Evolutionary conservation across 805 yeast genomes (phyloP).

Genomic region (Geotrichum ghanense): DNA sequence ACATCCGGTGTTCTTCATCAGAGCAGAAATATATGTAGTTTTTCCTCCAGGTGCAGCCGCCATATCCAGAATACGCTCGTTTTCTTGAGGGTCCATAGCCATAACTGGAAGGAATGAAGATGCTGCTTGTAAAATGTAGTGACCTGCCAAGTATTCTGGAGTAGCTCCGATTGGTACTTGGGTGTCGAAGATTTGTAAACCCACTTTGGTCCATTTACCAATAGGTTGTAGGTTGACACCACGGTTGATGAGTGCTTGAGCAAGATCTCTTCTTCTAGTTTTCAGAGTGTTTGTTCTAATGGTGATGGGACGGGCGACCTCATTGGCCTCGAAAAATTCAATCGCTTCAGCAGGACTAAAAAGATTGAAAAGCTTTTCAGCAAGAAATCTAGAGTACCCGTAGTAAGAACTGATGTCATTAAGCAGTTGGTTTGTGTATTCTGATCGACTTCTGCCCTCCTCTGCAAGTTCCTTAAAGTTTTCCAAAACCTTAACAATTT

Average conservation of each 20-base stretch:
- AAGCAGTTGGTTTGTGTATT: constrained; percentile 66
- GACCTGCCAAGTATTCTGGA: constrained; percentile 97
- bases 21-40: constrained; percentile 85
- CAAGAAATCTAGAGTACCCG: constrained; percentile 84
- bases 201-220: constrained; percentile 97
- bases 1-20: constrained; percentile 97
- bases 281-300: constrained; percentile 95
- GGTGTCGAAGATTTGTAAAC: constrained; percentile 92
- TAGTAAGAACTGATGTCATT: constrained; percentile 86
- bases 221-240: constrained; percentile 97
- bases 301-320: constrained; percentile 90
- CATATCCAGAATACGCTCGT: constrained; percentile 94
- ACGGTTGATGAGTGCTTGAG: constrained; percentile 87
- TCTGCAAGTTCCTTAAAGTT: constrained; percentile 75
- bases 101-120: constrained; percentile 94
- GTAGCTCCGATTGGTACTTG: constrained; percentile 99
- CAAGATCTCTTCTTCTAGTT: constrained; percentile 90
- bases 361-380: constrained; percentile 84
- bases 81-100: constrained; percentile 96
- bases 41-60: constrained; percentile 99
- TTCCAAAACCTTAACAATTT: constrained; percentile 86
- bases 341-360: constrained; percentile 94
- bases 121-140: constrained; percentile 96
- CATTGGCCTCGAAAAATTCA: constrained; percentile 98
- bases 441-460: constrained; percentile 77